Base-by-base conservation (phyloP, 768 basidiomycete species). In the Chlorophyllum brunneum region DNA sequence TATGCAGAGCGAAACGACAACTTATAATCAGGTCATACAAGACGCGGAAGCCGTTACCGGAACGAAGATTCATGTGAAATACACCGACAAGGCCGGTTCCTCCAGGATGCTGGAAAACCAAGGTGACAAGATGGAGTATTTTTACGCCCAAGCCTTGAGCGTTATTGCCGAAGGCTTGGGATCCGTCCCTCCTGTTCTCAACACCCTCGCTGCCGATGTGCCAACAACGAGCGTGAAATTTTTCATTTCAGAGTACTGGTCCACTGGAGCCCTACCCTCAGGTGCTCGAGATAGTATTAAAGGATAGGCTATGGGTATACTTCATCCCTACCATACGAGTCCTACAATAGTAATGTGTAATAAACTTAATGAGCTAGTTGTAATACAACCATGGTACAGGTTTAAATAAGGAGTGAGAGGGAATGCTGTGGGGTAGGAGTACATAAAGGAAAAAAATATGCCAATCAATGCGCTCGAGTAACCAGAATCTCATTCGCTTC, bases 1-100 rank as follows among this genome's bases (percentile, higher is more conserved):
- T n/a, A 51, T 51, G 49, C 15, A 13, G n/a, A 22, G 49, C 4
- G 37, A 51, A n/a, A 51, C 38, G 9, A 51, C 49, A 5, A 26
- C 49, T 13, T 51, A 40, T 26, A 51, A 51, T 24, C 15, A 30
- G 7, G 15, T 51, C 15, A 24, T 51, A 31, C 37, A 24, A 26
- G 38, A 51, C 4, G 49, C 22, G 8, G 49, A 51, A 23, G 26
- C 37, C 22, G 49, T 51, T 5, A 31, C 39, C 7, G 38, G 26
- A 11, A 30, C 26, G 22, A 51, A 31, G 27, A 16, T 51, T n/a
- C 6, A 31, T 11, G 49, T 51, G 23, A 5, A 31, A 20, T 51
- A 51, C 27, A 18, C 41, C 4, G 26, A 29, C n/a, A 44, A 44
- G 26, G 42, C 5, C 24, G 9, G 15, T 7, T 11, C 30, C 16